Conservation (phyloP, 345 rosid species). For the Boechera divaricarpa region DNA sequence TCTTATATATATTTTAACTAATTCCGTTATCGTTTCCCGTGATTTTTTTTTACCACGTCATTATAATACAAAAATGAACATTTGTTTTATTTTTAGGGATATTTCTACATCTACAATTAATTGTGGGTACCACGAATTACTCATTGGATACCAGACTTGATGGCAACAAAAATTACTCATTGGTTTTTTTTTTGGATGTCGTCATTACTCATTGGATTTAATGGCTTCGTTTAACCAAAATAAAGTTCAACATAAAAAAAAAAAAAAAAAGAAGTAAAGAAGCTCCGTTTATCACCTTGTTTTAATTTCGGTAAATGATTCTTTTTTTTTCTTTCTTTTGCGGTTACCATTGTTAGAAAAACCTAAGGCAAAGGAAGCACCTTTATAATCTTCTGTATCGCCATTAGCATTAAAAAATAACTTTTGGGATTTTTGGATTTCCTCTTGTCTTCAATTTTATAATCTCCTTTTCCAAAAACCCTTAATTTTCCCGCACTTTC, state of each 20-base stretch:
- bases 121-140: not conserved
- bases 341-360: constrained; percentile 21
- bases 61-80: too few relatives aligned
- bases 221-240: not conserved
- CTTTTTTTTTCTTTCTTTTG: not conserved
- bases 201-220: not conserved
- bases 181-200: not conserved
- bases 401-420: constrained; percentile 29
- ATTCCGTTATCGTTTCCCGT: too few relatives aligned
- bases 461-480: constrained; percentile 31
- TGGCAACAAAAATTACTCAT: not conserved
- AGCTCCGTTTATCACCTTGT: not conserved
- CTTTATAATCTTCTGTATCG: constrained; percentile 43
- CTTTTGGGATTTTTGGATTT: constrained; percentile 19
- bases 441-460: constrained; percentile 20
- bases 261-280: not conserved
- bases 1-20: too few relatives aligned
- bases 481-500: constrained; percentile 47
- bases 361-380: constrained; percentile 20
- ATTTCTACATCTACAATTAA: not conserved
- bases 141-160: constrained; percentile 5
- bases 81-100: too few relatives aligned
- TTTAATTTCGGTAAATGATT: constrained; percentile 11
- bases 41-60: too few relatives aligned
- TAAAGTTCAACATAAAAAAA: not conserved